Percentiles rank a stretch among this genome's conserved stretches.
These are phyloP conservation scores for Suhomyces panamericanus DNA, from an alignment of 1,139 yeast genomes.

Conservation along the genomic window DNA sequence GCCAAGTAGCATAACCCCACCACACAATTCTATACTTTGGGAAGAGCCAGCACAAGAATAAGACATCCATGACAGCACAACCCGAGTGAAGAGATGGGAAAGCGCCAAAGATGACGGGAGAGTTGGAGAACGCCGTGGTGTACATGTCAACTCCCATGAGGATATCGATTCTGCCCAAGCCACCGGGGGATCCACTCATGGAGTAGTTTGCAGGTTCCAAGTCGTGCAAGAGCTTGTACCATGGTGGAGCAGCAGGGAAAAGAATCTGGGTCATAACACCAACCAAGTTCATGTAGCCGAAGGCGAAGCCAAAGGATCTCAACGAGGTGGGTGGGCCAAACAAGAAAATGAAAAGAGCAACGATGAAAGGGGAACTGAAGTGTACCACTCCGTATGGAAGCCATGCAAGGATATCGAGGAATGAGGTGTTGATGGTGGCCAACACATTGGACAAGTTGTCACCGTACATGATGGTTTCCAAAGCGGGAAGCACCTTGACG, in stretches of 20 bases:
- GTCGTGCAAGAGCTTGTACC: slow-evolving; percentile 90
- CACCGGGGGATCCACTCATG: slow-evolving; percentile 97
- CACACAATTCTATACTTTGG: slow-evolving; percentile 67
- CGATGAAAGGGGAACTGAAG: slow-evolving; percentile 85
- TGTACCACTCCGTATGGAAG: slow-evolving; percentile 92
- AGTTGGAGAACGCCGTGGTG: slow-evolving; percentile 80
- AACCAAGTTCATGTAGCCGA: slow-evolving; percentile 91
- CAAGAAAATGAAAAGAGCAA: slow-evolving; percentile 73
- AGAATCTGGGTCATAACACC: slow-evolving; percentile 81
- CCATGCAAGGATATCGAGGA: slow-evolving; percentile 89
- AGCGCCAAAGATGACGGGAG: slow-evolving; percentile 97
- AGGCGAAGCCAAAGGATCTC: slow-evolving; percentile 87
- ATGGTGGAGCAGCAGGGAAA: slow-evolving; percentile 97
- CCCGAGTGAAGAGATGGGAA: slow-evolving; percentile 96
- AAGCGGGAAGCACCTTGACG: slow-evolving; percentile 88
- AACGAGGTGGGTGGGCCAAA: slow-evolving; percentile 93
- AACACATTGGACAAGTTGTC: slow-evolving; percentile 86
- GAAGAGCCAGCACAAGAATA: slow-evolving; percentile 78
- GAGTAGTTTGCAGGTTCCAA: slow-evolving; percentile 87
- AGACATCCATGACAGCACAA: slow-evolving; percentile 89
- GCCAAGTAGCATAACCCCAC: slow-evolving; percentile 78
- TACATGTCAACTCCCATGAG: slow-evolving; percentile 82
- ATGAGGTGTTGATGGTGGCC: slow-evolving; percentile 67
- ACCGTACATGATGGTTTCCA: slow-evolving; percentile 92
- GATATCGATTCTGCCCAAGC: slow-evolving; percentile 83